Evolutionary conservation across 2,329 filamentous ascomycete species (phyloP), one percentile per base, ranked within the genome.

Genomic region (Talaromyces verruculosus): DNA sequence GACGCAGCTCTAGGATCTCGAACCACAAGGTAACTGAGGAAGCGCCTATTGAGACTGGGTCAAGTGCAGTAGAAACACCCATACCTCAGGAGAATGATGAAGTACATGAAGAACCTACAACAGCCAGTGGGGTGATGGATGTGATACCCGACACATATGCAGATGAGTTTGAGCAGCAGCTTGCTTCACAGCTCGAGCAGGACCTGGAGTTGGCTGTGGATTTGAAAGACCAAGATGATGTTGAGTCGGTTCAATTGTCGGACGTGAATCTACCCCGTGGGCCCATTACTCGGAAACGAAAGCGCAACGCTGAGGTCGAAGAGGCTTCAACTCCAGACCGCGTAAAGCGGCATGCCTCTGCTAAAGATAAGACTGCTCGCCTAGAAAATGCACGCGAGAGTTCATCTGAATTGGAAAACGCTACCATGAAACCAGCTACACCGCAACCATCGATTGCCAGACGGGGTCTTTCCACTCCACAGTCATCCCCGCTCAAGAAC

Each of bases 141-240:
- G 72, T 71, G 66, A 73, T 72, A 57, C 68, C 71, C 5, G 75
- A 78, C 64, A 76, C 73, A 22, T 78, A 76, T 57, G 76, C 76
- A 45, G 78, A 81, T 65, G 78, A 81, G 35, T 73, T 79, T 67
- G 80, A 82, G 57, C 74, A 76, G 13, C 78, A 81, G 65, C 76
- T 80, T 65, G 80, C 79, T 11, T 82, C 80, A 22, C 80, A 82
- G 67, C 71, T 82, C 5, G 79, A 78, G 63, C 78, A 81, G 67
- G 80, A 82, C 67, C 70, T 82, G 49, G 78, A 78, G 51, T 69
- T 76, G 28, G 77, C 77, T 7, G 73, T 76, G n/a, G 76, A 79
- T 68, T 64, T 72, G 33, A 67, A 72, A 37, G 71, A 69, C 1
- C 63, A 65, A 3, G 19, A 55, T 11, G 57, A 70, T 5, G 45